Base-by-base conservation (phyloP, 208 protist genomes). In the Acanthamoeba pearcei region DNA sequence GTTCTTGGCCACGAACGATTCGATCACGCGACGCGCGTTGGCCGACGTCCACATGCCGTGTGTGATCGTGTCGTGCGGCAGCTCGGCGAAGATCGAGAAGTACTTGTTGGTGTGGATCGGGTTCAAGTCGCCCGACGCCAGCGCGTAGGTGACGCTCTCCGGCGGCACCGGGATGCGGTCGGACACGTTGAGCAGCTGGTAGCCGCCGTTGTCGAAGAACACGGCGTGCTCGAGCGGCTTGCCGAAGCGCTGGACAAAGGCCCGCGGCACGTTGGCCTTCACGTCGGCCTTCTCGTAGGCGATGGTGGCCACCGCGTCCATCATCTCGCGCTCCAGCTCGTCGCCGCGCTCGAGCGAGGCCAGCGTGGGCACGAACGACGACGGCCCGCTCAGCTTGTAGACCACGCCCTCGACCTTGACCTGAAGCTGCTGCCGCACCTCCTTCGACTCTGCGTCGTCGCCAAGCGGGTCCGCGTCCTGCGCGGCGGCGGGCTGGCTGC, bases 41-140 rank as follows among this genome's bases (percentile, higher is more conserved):
- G 97, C 97, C 15, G 94, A 88, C 8, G 97, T 97, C 96, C 96
- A 98, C 97, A 98, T 98, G 55, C 97, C 97, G 88, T 98, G 97
- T 17, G 96, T 96, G 90, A 98, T 98, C n/a, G 97, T 97, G 62
- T 62, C 95, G 49, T 78, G 66, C 22, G 97, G 97, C 42, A 98
- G 96, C 22, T 95, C 93, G 15, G 96, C 97, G 6, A 97, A 94
- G 60, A 74, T 91, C 9, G 97, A 95, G 86, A 98, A 95, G 91
- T 96, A 97, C 42, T 91, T 83, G 94, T 97, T 98, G 38, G 90
- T 91, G 95, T 98, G 97, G 62, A 98, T 98, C 17, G 97, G 97
- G 74, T 98, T 98, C 49, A 97, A 49, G 93, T 98, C 97, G 12
- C 96, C 94, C 4, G 97, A 98, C 27, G 96, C 95, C 12, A 95